Conservation (phyloP, 1,284 basidiomycete species). For the Leccinum subrobustum region DNA sequence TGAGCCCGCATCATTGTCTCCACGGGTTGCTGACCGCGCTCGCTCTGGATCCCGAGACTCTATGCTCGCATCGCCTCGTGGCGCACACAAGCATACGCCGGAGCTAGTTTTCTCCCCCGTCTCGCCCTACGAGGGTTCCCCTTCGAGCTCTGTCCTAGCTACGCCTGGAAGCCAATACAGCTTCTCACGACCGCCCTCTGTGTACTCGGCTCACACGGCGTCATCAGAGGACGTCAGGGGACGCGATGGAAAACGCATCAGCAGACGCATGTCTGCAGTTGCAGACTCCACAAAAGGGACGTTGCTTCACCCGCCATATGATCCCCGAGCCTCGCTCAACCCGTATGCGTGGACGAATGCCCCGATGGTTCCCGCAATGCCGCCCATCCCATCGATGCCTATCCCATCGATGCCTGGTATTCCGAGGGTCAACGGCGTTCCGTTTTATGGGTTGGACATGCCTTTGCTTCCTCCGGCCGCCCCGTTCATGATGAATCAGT, state of each 20-base stretch:
- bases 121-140: slow-evolving; percentile 38
- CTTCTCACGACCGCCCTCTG: slow-evolving; percentile 52
- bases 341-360: slow-evolving; percentile 36
- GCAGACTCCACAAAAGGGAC: slow-evolving; percentile 39
- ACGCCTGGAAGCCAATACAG: slow-evolving; percentile 35
- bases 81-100: slow-evolving; percentile 44
- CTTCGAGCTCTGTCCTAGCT: slow-evolving; percentile 45
- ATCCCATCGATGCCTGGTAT: slow-evolving; percentile 30
- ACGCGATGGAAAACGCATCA: slow-evolving; percentile 36
- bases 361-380: slow-evolving; percentile 26
- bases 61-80: slow-evolving; percentile 19
- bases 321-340: slow-evolving; percentile 37
- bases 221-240: slow-evolving; percentile 57
- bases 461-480: slow-evolving; percentile 71
- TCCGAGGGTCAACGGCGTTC: slow-evolving; percentile 33
- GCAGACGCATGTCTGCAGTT: slow-evolving; percentile 46
- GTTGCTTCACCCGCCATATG: slow-evolving; percentile 33
- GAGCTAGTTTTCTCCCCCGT: slow-evolving; percentile 36
- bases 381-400: slow-evolving; percentile 31
- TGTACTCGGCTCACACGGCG: slow-evolving; percentile 44
- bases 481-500: slow-evolving; percentile 70
- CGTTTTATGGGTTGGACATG: slow-evolving; percentile 48
- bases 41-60: slow-evolving; percentile 42
- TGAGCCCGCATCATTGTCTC: slow-evolving; percentile 20
- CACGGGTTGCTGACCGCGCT: slow-evolving; percentile 41